Base-by-base conservation (phyloP, 2,329 filamentous ascomycete species). In the Apiospora malaysiana region DNA sequence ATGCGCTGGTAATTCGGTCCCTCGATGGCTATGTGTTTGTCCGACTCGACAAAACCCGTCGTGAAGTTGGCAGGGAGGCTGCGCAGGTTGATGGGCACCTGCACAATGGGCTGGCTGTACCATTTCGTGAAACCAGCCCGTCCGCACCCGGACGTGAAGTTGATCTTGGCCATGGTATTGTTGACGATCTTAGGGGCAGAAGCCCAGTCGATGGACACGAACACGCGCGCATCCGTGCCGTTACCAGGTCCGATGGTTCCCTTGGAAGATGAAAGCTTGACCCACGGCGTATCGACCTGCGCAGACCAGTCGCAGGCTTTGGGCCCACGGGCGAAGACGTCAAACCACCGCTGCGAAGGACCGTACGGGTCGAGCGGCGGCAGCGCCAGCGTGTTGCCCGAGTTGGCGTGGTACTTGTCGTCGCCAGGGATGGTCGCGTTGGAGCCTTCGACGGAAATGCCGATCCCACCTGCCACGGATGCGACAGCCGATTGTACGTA, bases 351-450 rank as follows among this genome's bases (percentile, higher is more conserved):
- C 0, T 82, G 84, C 0, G 78, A 75, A 0, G 86, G 83, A 1
- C 89, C 88, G 70, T 90, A 92, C 0, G 85, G 87, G 72, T 89
- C 89, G 71, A 92, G 83, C 0, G 86, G 82, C 10, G 87, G 87
- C 4, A 91, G 81, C 0, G 85, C 84, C 4, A 92, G 82, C 2
- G 82, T 85, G 72, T 85, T 85, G 59, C 83, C 85, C 6, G 86
- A 84, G 76, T 88, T 90, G 75, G 77, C 25, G 79, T 91, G 90
- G 79, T 85, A 92, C 71, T 82, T 84, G 79, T 92, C 90, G 73
- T 93, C 91, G 32, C 91, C 91, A 0, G 90, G 90, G 7, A 93
- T 87, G 0, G 89, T 89, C 0, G 89, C 91, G 73, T 92, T 92
- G 72, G 85, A 87, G 1, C 88, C 90, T 77, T 93, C 90, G 1